Conservation (phyloP, 1,139 yeast genomes). For the Petasospora fabianii region DNA sequence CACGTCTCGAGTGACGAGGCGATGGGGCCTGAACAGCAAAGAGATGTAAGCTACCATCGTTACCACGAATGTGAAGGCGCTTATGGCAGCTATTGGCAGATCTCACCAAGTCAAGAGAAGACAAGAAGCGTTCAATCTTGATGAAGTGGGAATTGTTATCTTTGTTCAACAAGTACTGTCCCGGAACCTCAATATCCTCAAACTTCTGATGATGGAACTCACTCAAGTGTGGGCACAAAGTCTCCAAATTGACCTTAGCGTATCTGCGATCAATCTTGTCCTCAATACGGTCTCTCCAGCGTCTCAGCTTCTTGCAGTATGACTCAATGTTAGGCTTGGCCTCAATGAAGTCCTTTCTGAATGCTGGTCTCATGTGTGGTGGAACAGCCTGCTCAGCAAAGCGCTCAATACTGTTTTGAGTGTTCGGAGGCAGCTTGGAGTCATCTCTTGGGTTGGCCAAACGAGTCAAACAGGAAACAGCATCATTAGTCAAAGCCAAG, state of each 20-base stretch:
- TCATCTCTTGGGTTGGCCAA: slow-evolving; percentile 84
- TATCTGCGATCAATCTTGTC: slow-evolving; percentile 83
- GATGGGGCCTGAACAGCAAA: slow-evolving; percentile 98
- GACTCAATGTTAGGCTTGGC: slow-evolving; percentile 88
- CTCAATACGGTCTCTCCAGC: slow-evolving; percentile 92
- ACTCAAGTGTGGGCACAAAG: slow-evolving; percentile 89
- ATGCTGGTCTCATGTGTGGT: slow-evolving; percentile 82
- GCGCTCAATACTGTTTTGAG: slow-evolving; percentile 83
- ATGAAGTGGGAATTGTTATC: slow-evolving; percentile 85
- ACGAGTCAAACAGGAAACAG: slow-evolving; percentile 82
- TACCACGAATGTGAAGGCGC: slow-evolving; percentile 85
- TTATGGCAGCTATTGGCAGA: slow-evolving; percentile 93
- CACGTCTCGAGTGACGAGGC: slow-evolving; percentile 95
- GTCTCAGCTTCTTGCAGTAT: slow-evolving; percentile 76
- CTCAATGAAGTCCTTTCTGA: slow-evolving; percentile 85
- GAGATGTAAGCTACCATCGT: slow-evolving; percentile 86
- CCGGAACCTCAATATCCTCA: slow-evolving; percentile 97
- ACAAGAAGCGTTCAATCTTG: slow-evolving; percentile 89
- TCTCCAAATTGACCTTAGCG: slow-evolving; percentile 76
- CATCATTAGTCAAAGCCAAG: slow-evolving; percentile 89
- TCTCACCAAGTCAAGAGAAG: slow-evolving; percentile 83
- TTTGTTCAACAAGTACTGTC: slow-evolving; percentile 82
- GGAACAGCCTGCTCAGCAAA: slow-evolving; percentile 95
- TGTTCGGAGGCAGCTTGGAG: slow-evolving; percentile 84
- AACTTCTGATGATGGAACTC: slow-evolving; percentile 98